Percentiles rank a stretch among this genome's conserved stretches.
Conservation (phyloP, 2,329 filamentous ascomycete genomes). For the Volutella citrinella region DNA sequence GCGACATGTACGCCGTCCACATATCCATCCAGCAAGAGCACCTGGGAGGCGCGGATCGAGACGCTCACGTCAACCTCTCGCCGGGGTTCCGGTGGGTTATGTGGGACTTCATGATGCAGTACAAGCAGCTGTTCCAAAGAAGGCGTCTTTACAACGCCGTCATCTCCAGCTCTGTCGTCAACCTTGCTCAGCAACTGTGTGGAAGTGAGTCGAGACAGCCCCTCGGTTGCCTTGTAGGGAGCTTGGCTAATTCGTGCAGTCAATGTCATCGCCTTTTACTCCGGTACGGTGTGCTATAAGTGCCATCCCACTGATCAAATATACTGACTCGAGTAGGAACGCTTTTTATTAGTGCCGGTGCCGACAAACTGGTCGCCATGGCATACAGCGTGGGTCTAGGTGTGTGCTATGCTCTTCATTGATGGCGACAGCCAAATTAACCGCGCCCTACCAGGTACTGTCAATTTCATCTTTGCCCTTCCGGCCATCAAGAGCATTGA, state of each 20-base stretch:
- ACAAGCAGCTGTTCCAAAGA: conserved; percentile 24
- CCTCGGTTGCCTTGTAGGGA: conserved; percentile 22
- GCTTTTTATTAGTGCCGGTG: conserved; percentile 22
- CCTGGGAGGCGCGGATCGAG: conserved; percentile 20
- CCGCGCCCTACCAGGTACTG: too few relatives aligned
- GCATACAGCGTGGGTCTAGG: conserved; percentile 22
- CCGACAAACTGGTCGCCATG: conserved; percentile 20
- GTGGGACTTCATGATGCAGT: conserved; percentile 26
- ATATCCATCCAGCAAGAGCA: conserved; percentile 30
- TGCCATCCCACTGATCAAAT: conserved; percentile 17
- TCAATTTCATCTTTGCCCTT: conserved; percentile 41
- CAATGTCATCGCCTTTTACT: conserved; percentile 4
- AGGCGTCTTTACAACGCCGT: conserved; percentile 30
- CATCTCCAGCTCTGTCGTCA: conserved; percentile 29
- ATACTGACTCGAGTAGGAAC: conserved; percentile 15
- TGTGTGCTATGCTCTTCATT: background rate
- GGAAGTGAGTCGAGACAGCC: conserved; percentile 26
- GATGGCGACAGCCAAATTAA: too few relatives aligned
- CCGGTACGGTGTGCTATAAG: conserved; percentile 18
- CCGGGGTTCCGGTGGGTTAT: conserved; percentile 27
- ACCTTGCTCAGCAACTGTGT: conserved; percentile 32
- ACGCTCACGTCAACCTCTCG: conserved; percentile 17
- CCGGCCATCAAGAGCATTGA: conserved; percentile 33
- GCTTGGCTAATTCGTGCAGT: too few relatives aligned
- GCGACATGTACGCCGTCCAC: conserved; percentile 40